Conservation (phyloP, 306 rosid species). For the Sesbania bispinosa region DNA sequence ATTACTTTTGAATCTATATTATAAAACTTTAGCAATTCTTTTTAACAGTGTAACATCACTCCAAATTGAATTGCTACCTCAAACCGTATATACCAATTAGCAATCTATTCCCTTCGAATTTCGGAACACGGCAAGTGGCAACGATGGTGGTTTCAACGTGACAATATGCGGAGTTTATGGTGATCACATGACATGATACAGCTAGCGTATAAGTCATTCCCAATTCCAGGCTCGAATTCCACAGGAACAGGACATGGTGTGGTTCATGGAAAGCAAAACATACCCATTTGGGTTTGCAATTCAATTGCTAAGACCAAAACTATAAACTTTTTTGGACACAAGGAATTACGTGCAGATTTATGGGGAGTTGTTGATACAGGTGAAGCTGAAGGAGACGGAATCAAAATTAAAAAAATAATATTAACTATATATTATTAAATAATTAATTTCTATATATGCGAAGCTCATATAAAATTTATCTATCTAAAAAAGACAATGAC, state of each 20-base stretch:
- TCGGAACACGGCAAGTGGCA: background rate
- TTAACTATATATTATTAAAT: too few species aligned
- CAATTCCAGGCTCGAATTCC: background rate
- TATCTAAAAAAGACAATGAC: background rate
- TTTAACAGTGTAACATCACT: too few species aligned
- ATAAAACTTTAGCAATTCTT: too few species aligned
- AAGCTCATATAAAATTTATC: too few species aligned
- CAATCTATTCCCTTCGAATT: too few species aligned
- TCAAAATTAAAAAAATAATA: background rate
- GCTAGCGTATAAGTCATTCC: background rate
- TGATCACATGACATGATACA: background rate
- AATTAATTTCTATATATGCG: too few species aligned
- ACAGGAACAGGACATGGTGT: background rate
- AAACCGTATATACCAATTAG: too few species aligned
- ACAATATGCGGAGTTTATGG: background rate
- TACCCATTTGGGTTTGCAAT: background rate
- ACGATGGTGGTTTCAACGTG: too few species aligned
- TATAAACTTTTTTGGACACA: background rate
- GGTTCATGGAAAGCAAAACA: constrained; percentile 2
- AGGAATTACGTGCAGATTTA: background rate
- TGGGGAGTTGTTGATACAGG: background rate
- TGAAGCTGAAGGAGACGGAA: background rate
- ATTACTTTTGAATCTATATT: too few species aligned
- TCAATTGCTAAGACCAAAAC: background rate
- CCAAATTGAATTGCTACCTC: too few species aligned